Evolutionary conservation across 1,139 yeast species (phyloP).

Genomic region (Saccharomyces pastorianus): DNA sequence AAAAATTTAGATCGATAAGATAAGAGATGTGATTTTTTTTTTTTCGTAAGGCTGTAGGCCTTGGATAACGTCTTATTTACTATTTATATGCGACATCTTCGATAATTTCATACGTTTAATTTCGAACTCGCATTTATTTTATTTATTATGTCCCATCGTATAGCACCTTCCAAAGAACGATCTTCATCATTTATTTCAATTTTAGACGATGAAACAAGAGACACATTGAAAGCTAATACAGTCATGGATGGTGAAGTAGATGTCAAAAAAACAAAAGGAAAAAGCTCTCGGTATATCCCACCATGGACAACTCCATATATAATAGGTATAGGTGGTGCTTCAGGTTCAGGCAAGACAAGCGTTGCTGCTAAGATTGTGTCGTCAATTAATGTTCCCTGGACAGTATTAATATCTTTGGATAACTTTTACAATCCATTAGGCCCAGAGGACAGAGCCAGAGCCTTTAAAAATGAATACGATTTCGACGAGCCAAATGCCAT

Average conservation of each 20-base stretch:
- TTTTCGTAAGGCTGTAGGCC: neutral
- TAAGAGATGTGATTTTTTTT: neutral
- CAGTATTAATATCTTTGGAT: conserved; percentile 83
- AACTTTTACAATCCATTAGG: conserved; percentile 77
- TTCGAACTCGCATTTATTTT: neutral
- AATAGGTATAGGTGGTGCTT: conserved; percentile 89
- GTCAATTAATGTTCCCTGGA: conserved; percentile 86
- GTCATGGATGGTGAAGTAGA: neutral
- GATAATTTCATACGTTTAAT: neutral
- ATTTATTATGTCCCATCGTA: neutral
- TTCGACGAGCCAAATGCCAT: conserved; percentile 80
- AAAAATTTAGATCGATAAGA: neutral
- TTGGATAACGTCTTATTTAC: neutral
- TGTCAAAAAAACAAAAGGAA: neutral
- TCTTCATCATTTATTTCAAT: neutral
- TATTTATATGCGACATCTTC: neutral
- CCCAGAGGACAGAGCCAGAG: conserved; percentile 50
- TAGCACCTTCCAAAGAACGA: neutral
- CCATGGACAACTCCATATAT: conserved; percentile 96
- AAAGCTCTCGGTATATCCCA: conserved; percentile 46
- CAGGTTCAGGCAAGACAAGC: conserved; percentile 94
- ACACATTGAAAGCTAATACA: neutral
- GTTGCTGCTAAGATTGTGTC: conserved; percentile 78
- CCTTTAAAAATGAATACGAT: conserved; percentile 64
- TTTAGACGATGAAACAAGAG: neutral